Conservation (phyloP, 129 eudicot genomes). For the Lactuca saligna region DNA sequence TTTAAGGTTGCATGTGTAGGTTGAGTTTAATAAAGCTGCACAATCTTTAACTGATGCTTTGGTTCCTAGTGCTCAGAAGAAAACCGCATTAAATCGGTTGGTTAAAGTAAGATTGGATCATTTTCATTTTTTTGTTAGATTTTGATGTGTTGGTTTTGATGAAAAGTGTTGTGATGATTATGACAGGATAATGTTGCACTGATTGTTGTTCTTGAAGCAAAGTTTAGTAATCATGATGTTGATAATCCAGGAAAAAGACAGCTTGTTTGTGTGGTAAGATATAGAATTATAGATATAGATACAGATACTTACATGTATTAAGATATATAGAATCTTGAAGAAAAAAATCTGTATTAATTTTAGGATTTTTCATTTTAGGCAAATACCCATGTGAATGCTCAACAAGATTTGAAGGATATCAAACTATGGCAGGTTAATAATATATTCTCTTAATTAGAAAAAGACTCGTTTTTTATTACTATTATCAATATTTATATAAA, state of each 20-base stretch:
- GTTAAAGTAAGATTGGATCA: slow-evolving; percentile 30
- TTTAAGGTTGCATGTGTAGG: slow-evolving; percentile 41
- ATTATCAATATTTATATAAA: neutral
- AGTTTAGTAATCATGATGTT: slow-evolving; percentile 71
- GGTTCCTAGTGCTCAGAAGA: slow-evolving; percentile 86
- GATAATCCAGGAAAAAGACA: slow-evolving; percentile 94
- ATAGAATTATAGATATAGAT: slow-evolving; percentile 1
- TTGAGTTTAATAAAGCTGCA: slow-evolving; percentile 98
- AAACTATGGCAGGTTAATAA: slow-evolving; percentile 95
- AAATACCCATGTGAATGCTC: slow-evolving; percentile 90
- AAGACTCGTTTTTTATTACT: neutral
- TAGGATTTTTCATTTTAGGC: slow-evolving; percentile 45
- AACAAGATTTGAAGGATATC: slow-evolving; percentile 91
- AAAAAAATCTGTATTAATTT: neutral
- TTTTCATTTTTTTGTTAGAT: neutral
- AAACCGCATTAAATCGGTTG: slow-evolving; percentile 72
- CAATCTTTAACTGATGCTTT: slow-evolving; percentile 93
- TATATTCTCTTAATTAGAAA: too few species aligned
- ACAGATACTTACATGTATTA: neutral
- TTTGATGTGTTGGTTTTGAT: slow-evolving; percentile 1
- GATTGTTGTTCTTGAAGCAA: slow-evolving; percentile 90
- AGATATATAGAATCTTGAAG: slow-evolving; percentile 1
- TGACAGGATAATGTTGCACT: slow-evolving; percentile 90
- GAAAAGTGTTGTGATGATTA: neutral
- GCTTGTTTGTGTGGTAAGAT: slow-evolving; percentile 96